Conservation (phyloP, 768 basidiomycete species). For the Russula abietina region DNA sequence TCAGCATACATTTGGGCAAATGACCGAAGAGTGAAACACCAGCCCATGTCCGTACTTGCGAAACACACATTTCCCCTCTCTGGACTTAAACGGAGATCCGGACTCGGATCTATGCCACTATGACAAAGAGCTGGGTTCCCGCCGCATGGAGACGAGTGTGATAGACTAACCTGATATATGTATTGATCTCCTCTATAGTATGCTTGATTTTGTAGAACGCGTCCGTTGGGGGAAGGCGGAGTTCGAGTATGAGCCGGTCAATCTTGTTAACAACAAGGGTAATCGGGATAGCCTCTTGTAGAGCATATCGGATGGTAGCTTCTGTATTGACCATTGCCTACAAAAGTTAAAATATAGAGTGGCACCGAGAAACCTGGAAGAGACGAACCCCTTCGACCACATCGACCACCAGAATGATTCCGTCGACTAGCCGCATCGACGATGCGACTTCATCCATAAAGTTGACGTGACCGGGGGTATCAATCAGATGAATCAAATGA, state of each 20-base stretch:
- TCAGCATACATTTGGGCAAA: constrained; percentile 97
- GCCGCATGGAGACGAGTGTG: background rate
- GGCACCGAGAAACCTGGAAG: constrained; percentile 1
- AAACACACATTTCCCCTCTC: constrained; percentile 97
- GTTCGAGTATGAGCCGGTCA: constrained; percentile 92
- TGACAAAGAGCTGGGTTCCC: background rate
- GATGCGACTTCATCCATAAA: constrained; percentile 97
- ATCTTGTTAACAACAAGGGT: constrained; percentile 97
- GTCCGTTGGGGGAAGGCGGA: constrained; percentile 91
- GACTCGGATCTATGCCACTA: constrained; percentile 82
- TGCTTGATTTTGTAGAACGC: constrained; percentile 99
- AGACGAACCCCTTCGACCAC: constrained; percentile 86
- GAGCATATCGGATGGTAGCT: constrained; percentile 77
- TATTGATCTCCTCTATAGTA: constrained; percentile 97
- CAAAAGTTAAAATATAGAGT: constrained; percentile 16
- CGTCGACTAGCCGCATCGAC: constrained; percentile 81
- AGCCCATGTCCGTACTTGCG: constrained; percentile 93
- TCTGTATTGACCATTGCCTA: constrained; percentile 94
- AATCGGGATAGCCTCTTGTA: constrained; percentile 85
- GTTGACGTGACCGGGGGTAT: constrained; percentile 97
- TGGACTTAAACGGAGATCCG: constrained; percentile 82
- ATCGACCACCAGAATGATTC: constrained; percentile 90
- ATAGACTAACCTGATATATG: constrained; percentile 71
- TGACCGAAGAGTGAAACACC: constrained; percentile 92
- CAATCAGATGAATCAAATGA: constrained; percentile 87